These are phyloP conservation scores for Dichomitus squalens DNA, from an alignment of 1,284 basidiomycete species.

Conservation along the genomic window DNA sequence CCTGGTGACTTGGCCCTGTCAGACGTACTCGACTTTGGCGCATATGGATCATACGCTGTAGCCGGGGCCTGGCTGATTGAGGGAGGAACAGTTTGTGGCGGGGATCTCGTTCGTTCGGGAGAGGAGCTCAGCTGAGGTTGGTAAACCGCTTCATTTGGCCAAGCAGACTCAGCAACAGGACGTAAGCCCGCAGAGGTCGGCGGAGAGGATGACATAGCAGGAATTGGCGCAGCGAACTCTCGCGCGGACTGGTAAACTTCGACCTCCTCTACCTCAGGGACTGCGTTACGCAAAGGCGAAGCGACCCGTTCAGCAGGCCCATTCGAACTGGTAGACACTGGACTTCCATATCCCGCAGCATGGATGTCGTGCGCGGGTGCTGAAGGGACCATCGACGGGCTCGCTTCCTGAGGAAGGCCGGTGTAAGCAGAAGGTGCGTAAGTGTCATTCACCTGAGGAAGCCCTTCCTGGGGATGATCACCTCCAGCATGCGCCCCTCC, in stretches of 20 bases:
- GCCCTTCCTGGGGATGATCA: not conserved
- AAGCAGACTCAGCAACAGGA: not conserved
- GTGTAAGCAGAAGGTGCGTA: constrained; percentile 5
- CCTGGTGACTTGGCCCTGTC: constrained; percentile 31
- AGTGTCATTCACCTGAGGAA: constrained; percentile 7
- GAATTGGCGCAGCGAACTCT: not conserved
- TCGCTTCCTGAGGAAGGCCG: not conserved
- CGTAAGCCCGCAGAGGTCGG: constrained; percentile 6
- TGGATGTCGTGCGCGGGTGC: not conserved
- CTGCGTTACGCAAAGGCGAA: not conserved
- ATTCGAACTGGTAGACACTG: not conserved
- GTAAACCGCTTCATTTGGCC: constrained; percentile 5
- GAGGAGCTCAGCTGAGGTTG: constrained; percentile 22
- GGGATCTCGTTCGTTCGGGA: constrained; percentile 27
- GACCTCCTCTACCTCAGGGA: constrained; percentile 7
- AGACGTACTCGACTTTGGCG: constrained; percentile 11
- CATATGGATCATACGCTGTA: constrained; percentile 17
- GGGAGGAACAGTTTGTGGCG: constrained; percentile 19
- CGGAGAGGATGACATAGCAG: constrained; percentile 5
- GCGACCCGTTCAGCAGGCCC: not conserved
- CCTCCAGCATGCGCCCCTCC: not conserved
- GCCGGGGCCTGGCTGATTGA: not conserved
- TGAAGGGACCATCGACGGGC: not conserved
- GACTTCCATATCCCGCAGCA: constrained; percentile 7
- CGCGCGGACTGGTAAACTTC: not conserved